These are phyloP conservation scores for Isoetes engelmannii DNA, from an alignment of 83 land plant species.

Conservation along the genomic window DNA sequence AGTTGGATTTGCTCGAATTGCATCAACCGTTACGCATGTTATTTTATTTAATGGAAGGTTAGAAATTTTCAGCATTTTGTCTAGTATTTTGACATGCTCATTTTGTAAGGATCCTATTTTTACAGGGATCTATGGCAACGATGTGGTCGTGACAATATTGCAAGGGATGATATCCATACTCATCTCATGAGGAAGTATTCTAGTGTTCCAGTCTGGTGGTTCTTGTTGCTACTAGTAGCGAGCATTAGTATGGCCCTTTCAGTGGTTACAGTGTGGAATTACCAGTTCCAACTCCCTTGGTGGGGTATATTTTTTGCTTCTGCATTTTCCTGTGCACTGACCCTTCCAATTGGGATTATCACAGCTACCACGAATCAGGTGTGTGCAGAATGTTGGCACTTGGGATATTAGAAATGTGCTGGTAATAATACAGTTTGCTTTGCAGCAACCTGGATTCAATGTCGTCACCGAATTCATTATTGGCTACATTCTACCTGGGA, in stretches of 20 bases:
- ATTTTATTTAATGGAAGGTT: conserved; percentile 43
- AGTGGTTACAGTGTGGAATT: conserved; percentile 37
- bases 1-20: conserved; percentile 49
- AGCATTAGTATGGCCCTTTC: conserved; percentile 33
- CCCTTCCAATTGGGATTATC: conserved; percentile 54
- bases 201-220: conserved; percentile 55
- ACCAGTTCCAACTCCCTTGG: conserved; percentile 53
- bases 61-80: background rate
- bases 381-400: too few relatives aligned
- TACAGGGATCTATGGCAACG: conserved; percentile 40
- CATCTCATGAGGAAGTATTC: conserved; percentile 45
- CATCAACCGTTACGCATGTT: conserved; percentile 55
- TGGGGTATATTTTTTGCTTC: conserved; percentile 52
- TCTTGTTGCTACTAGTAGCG: conserved; percentile 27
- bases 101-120: background rate
- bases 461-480: conserved; percentile 45
- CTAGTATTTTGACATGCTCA: background rate
- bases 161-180: conserved; percentile 39
- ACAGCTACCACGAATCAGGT: conserved; percentile 60
- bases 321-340: conserved; percentile 35
- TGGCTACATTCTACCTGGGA: conserved; percentile 50
- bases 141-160: conserved; percentile 35
- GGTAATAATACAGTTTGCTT: background rate
- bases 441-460: conserved; percentile 50
- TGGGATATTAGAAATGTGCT: too few relatives aligned